These are phyloP conservation scores for Davidsoniella neocaledoniae DNA, from an alignment of 2,329 filamentous ascomycete species.

Conservation along the genomic window DNA sequence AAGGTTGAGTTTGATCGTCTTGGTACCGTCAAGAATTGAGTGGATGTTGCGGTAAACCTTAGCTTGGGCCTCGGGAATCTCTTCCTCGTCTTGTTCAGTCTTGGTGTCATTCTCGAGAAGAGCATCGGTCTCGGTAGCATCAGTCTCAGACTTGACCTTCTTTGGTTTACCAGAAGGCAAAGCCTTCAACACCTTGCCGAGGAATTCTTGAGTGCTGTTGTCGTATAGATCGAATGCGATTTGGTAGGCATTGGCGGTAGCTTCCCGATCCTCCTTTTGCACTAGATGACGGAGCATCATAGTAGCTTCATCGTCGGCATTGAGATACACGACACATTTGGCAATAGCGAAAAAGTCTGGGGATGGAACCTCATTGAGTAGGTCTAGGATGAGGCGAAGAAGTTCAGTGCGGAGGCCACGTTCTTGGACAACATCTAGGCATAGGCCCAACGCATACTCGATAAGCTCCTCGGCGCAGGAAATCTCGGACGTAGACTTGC, in stretches of 20 bases:
- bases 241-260: constrained; percentile 80
- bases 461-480: constrained; percentile 72
- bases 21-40: constrained; percentile 66
- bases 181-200: constrained; percentile 73
- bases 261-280: constrained; percentile 58
- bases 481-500: constrained; percentile 32
- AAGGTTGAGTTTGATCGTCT: constrained; percentile 84
- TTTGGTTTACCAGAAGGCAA: constrained; percentile 40
- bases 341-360: constrained; percentile 98
- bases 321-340: constrained; percentile 90
- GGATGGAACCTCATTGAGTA: constrained; percentile 81
- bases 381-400: constrained; percentile 75
- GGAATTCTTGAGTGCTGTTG: constrained; percentile 93
- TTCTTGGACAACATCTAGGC: constrained; percentile 96
- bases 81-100: constrained; percentile 22
- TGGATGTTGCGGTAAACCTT: constrained; percentile 47
- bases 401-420: constrained; percentile 71
- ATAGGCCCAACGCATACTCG: constrained; percentile 90
- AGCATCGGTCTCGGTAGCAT: constrained; percentile 29
- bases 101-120: constrained; percentile 30
- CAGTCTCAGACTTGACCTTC: constrained; percentile 28
- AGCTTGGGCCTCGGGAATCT: constrained; percentile 33
- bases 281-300: constrained; percentile 71
- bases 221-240: constrained; percentile 97
- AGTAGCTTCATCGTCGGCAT: constrained; percentile 81